Percentiles rank a stretch among this genome's conserved stretches.
Conservation (phyloP, 345 rosid species). For the Acer saccharum region DNA sequence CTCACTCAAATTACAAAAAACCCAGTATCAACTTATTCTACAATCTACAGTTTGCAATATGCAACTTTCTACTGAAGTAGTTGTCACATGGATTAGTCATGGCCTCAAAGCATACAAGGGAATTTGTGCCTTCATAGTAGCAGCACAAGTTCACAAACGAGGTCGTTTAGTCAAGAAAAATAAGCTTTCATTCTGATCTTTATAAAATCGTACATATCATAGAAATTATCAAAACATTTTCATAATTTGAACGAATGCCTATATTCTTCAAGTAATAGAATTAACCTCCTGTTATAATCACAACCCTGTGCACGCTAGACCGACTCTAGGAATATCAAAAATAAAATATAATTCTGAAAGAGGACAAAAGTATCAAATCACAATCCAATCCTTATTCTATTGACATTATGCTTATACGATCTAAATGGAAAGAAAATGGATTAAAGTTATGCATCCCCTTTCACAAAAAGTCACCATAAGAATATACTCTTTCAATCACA, state of each 20-base stretch:
- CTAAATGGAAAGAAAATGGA: not conserved
- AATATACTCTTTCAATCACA: not conserved
- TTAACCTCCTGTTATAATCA: not conserved
- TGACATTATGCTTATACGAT: not conserved
- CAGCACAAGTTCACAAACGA: no score
- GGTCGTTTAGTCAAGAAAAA: no score
- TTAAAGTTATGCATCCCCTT: not conserved
- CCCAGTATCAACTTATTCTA: not conserved
- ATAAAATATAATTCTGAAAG: not conserved
- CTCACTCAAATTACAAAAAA: not conserved
- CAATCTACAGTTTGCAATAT: not conserved
- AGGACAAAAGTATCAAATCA: not conserved
- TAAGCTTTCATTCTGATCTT: no score
- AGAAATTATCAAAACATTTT: not conserved
- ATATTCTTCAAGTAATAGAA: not conserved
- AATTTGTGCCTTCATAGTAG: not conserved
- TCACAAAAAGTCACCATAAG: not conserved
- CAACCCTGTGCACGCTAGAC: not conserved
- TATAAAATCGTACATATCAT: not conserved
- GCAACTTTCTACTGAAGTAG: not conserved
- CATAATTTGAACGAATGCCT: not conserved
- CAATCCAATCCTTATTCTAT: not conserved
- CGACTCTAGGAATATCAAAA: not conserved
- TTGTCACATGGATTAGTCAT: not conserved
- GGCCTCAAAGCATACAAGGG: not conserved